Base-by-base conservation (phyloP, 495 filamentous ascomycete genomes). In the Aspergillus steynii region DNA sequence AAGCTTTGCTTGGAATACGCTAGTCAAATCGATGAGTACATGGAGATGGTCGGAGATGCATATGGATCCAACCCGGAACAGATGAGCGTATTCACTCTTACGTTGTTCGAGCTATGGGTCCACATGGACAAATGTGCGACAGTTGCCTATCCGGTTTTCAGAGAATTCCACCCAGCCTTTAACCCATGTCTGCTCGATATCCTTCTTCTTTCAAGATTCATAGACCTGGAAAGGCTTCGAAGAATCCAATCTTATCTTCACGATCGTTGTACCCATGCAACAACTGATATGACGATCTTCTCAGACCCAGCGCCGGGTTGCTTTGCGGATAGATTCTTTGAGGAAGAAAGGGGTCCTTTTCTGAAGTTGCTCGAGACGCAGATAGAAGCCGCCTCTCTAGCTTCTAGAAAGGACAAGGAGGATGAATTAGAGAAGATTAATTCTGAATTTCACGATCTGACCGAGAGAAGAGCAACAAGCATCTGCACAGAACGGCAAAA, bases 71-170 rank as follows among this genome's bases (percentile, higher is more conserved):
- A 83, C 58, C 54, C 57, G 0, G 84, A 83, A 61, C 70, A 72
- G 3, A 69, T 80, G 15, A 88, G 87, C 6, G 42, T 81, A 0
- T 84, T 88, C 77, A 59, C 85, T 2, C 71, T 91, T 20, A 84
- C 74, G 0, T 64, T 83, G 8, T 71, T 89, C 61, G 83, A 88
- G 15, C 60, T 89, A 0, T 91, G 87, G 87, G 63, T 86, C 20
- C 77, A 78, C 26, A 68, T 78, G 58, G 88, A 90, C 63, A 79
- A 73, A 45, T 73, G 72, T 15, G 82, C 82, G 0, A 74, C 77
- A 4, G 42, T 58, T 1, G 58, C 60, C 0, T 74, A 74, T 58
- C 70, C 77, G 2, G 54, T 90, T 9, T 63, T 91, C 0, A 50
- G 29, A 0, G 68, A 86, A 0, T 90, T 85, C 63, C 64, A 80